Base-by-base conservation (phyloP, 257 asterid genomes). In the Solanum chiquidenum region DNA sequence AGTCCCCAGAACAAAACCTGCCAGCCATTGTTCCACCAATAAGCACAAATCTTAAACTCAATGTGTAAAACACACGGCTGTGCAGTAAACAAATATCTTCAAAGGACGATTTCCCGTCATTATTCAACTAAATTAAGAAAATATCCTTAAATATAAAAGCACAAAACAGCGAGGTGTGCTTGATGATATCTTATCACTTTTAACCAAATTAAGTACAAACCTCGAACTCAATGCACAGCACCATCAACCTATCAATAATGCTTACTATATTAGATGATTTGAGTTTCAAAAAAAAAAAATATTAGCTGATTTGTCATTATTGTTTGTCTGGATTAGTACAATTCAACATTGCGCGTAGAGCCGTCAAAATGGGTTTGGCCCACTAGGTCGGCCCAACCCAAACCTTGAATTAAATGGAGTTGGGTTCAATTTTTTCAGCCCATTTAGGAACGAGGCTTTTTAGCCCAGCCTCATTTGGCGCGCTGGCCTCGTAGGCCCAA, bases 1-100 rank as follows among this genome's bases (percentile, higher is more conserved):
- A 68, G 99, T 96, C 62, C 99, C 98, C 90, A 95, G 44, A 33
- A 94, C 88, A 86, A 95, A 95, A 89, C 98, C 98, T 95, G 90
- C 58, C 83, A 90, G 9, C 74, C 58, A 34, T 40, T 89, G 37
- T 27, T 79, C 85, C 40, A 82, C 10, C 62, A 82, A 18, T 82
- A 82, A 82, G 18, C 42, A 82, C 86, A 49, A 46, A 82, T 49
- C 69, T 29, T 29, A 46, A 82, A 49, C 29, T 82, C 86, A 49
- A 82, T 5, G 31, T 14, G 25, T 38, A 82, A 82, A 79, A 27
- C 66, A 44, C 66, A 79, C n/a, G 13, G 84, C 60, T 13, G n/a
- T 79, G 38, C 58, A 79, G 85, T 49, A 49, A 49, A 31, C 42
- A 49, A 82, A 16, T 82, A 49, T 82, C 44, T 37, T 46, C 69